Conservation (phyloP, 2,329 filamentous ascomycete species). For the Fusarium ramigenum region DNA sequence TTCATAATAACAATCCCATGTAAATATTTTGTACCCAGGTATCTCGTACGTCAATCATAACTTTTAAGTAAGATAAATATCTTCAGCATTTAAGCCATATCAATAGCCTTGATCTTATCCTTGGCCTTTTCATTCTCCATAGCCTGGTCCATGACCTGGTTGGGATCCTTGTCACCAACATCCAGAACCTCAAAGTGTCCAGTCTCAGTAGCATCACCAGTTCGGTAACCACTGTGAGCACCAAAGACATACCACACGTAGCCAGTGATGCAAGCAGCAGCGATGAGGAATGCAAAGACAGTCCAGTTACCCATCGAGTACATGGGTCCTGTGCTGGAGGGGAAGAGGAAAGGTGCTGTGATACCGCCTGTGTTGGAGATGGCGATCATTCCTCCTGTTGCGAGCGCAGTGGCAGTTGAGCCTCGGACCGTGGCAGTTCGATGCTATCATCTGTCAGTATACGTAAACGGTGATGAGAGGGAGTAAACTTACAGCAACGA, state of each 20-base stretch:
- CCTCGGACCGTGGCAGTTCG: slow-evolving; percentile 47
- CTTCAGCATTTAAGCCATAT: slow-evolving; percentile 33
- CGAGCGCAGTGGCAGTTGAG: slow-evolving; percentile 47
- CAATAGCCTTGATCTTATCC: slow-evolving; percentile 27
- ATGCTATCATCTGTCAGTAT: slow-evolving; percentile 29
- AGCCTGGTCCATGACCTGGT: slow-evolving; percentile 29
- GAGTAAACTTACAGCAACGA: slow-evolving; percentile 44
- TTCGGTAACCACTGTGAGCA: slow-evolving; percentile 45
- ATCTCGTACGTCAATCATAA: background rate
- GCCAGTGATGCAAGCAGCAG: slow-evolving; percentile 38
- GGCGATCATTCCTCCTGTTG: slow-evolving; percentile 49
- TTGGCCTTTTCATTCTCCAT: slow-evolving; percentile 26
- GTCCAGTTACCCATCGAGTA: slow-evolving; percentile 50
- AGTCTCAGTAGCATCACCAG: slow-evolving; percentile 30
- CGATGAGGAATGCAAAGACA: slow-evolving; percentile 45
- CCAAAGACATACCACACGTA: slow-evolving; percentile 47
- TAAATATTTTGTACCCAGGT: background rate
- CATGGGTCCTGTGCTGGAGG: slow-evolving; percentile 43
- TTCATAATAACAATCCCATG: background rate
- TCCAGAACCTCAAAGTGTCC: slow-evolving; percentile 31
- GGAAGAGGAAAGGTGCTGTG: slow-evolving; percentile 48
- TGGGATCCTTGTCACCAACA: slow-evolving; percentile 31
- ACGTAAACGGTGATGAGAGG: fast-evolving
- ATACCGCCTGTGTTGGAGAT: slow-evolving; percentile 49
- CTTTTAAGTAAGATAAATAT: background rate